Percentiles rank a stretch among this genome's conserved stretches.
Evolutionary conservation across 2,329 filamentous ascomycete genomes (phyloP).

Genomic region (Xylaria sp.): DNA sequence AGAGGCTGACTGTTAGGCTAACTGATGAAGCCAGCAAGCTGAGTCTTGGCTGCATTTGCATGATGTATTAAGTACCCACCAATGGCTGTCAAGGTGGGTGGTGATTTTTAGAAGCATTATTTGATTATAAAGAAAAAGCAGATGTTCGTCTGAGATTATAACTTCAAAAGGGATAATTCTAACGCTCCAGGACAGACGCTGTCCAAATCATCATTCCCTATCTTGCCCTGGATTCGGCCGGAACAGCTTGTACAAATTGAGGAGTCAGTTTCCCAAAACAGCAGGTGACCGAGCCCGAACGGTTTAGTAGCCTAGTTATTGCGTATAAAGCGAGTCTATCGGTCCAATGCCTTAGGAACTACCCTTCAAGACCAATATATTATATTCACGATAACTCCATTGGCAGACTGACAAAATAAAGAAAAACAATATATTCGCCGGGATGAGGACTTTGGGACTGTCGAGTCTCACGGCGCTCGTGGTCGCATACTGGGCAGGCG

Average conservation of each 20-base stretch:
- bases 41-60: constrained; percentile 6
- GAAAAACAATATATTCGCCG: background rate
- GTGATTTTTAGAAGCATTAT: no score
- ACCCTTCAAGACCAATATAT: background rate
- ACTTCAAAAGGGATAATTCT: background rate
- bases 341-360: background rate
- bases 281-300: constrained; percentile 8
- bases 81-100: background rate
- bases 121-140: no score
- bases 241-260: background rate
- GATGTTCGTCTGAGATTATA: no score
- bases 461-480: constrained; percentile 16
- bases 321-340: background rate
- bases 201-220: background rate
- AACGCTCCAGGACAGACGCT: background rate
- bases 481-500: constrained; percentile 15
- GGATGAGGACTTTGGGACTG: constrained; percentile 27
- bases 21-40: background rate
- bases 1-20: background rate
- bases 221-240: background rate
- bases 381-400: background rate
- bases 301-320: background rate
- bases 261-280: constrained; percentile 26
- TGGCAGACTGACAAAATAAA: background rate
- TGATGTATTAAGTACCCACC: no score